Evolutionary conservation across 345 rosid genomes (phyloP).

Genomic region (Mangifera indica): DNA sequence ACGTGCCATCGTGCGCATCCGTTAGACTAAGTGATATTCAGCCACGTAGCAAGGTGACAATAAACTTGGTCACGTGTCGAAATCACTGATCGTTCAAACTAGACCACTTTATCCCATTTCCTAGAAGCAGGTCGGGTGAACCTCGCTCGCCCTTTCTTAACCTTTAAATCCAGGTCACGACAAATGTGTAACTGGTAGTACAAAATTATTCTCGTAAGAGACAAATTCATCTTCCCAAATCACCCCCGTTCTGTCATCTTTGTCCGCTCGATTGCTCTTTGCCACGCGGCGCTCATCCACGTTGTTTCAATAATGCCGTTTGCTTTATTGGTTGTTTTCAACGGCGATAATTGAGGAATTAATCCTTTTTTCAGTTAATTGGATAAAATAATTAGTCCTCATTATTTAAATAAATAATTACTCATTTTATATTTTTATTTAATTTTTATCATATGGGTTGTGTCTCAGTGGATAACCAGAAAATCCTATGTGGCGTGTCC

Average conservation of each 20-base stretch:
- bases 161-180: constrained; percentile 26
- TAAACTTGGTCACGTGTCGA: constrained; percentile 20
- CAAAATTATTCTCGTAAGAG: constrained; percentile 19
- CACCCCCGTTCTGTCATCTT: constrained; percentile 21
- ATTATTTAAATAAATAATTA: too few relatives aligned
- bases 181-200: constrained; percentile 25
- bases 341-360: not conserved
- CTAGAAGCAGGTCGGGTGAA: constrained; percentile 29
- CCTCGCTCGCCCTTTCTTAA: not conserved
- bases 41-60: constrained; percentile 25
- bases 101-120: constrained; percentile 36
- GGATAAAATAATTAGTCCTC: not conserved
- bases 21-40: not conserved
- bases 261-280: not conserved
- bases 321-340: not conserved
- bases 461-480: not conserved
- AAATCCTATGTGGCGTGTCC: constrained; percentile 18
- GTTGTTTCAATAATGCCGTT: not conserved
- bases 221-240: constrained; percentile 21
- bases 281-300: constrained; percentile 5
- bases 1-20: constrained; percentile 41
- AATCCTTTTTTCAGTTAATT: constrained; percentile 4
- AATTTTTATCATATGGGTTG: too few relatives aligned
- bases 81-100: constrained; percentile 15
- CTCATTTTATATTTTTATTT: too few relatives aligned